Evolutionary conservation across 768 basidiomycete species (phyloP).

Genomic region (Lactarius sp.): DNA sequence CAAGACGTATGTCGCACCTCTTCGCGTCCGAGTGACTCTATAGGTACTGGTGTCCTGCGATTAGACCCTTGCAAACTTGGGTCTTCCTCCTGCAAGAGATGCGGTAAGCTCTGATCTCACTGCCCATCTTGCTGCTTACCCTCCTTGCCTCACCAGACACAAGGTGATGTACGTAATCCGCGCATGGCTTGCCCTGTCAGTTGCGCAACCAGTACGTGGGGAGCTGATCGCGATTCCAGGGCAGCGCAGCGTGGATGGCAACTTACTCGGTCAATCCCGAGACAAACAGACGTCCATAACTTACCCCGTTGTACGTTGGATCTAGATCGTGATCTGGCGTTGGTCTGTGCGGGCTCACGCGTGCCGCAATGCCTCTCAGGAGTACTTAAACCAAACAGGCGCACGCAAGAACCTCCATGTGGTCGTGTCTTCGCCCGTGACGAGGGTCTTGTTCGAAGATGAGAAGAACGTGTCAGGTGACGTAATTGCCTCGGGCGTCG

Average conservation of each 20-base stretch:
- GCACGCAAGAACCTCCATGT: conserved; percentile 16
- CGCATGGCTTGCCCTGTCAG: not conserved
- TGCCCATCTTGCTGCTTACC: not conserved
- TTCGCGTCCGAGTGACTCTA: too few species aligned
- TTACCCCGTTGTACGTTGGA: conserved; percentile 10
- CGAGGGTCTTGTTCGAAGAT: conserved; percentile 8
- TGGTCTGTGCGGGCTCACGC: not conserved
- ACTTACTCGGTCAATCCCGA: conserved; percentile 17
- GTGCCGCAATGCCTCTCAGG: not conserved
- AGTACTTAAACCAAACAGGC: conserved; percentile 11
- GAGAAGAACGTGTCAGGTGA: conserved; percentile 10
- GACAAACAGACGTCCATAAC: not conserved
- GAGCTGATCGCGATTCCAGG: conserved; percentile 3
- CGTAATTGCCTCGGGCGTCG: conserved; percentile 35
- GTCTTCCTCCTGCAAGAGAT: conserved; percentile 8
- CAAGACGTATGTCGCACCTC: conserved; percentile 11
- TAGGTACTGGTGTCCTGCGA: not conserved
- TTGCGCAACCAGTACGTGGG: not conserved
- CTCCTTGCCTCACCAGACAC: not conserved
- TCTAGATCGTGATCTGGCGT: not conserved
- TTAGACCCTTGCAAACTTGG: conserved; percentile 14
- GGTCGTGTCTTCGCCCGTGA: conserved; percentile 24
- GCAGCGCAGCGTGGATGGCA: conserved; percentile 17
- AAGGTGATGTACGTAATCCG: conserved; percentile 5
- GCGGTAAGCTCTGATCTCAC: not conserved